Conservation (phyloP, 495 filamentous ascomycete species). For the Neurospora sp. region DNA sequence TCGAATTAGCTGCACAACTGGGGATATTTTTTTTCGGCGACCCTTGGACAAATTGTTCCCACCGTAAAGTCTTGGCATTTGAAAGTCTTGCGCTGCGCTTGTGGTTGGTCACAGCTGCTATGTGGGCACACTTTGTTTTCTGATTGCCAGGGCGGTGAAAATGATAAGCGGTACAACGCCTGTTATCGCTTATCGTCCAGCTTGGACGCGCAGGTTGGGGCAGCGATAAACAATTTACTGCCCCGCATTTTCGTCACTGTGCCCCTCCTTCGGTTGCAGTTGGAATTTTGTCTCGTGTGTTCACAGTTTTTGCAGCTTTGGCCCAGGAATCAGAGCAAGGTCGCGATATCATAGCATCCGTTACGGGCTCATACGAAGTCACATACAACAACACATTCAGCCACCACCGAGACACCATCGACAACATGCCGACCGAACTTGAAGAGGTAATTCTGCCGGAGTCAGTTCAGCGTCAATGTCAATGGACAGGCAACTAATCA, state of each 20-base stretch:
- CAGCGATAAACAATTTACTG: background rate
- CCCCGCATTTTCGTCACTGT: background rate
- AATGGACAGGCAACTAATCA: background rate
- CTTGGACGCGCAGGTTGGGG: background rate
- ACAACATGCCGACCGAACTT: conserved; percentile 65
- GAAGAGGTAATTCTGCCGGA: conserved; percentile 51
- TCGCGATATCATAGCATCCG: background rate
- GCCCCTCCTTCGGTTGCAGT: background rate
- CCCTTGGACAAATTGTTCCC: conserved; percentile 15
- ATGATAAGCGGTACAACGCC: background rate
- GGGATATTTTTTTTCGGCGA: conserved; percentile 18
- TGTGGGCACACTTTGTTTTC: background rate
- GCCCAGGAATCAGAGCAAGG: background rate
- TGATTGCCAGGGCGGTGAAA: background rate
- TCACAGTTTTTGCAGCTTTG: background rate
- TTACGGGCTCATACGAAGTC: background rate
- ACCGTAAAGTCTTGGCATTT: conserved; percentile 4
- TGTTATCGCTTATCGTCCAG: background rate
- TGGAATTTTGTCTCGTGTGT: background rate
- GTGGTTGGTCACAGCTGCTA: conserved; percentile 8
- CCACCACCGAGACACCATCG: background rate
- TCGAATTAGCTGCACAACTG: conserved; percentile 2
- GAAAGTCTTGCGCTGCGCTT: conserved; percentile 5
- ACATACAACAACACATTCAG: background rate
- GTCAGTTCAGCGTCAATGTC: background rate